A percentile compares a stretch with the other conserved stretches of the same genome.
Conservation (phyloP, 331 rosid genomes). For the Rosa hybrid region DNA sequence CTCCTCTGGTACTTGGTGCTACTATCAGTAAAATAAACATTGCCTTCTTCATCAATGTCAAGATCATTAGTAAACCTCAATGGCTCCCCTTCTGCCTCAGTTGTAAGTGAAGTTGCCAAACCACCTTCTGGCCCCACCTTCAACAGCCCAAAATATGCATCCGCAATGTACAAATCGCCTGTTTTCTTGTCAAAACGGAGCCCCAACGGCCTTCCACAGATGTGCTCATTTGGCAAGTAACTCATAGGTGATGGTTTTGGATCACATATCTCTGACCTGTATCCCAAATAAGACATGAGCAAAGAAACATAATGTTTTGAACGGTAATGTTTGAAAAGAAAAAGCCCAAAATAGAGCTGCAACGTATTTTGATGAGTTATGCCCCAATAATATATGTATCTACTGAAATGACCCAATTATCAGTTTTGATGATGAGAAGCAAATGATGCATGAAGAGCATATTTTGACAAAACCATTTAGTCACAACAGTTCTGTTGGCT, state of each 20-base stretch:
- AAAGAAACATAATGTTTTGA: conserved; percentile 12
- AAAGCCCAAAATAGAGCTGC: background rate
- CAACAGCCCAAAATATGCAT: conserved; percentile 84
- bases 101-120: conserved; percentile 74
- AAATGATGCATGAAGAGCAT: background rate
- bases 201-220: conserved; percentile 96
- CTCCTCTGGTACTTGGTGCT: conserved; percentile 71
- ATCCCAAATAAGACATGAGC: conserved; percentile 19
- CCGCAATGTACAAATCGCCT: conserved; percentile 88
- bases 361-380: background rate
- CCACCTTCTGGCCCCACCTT: conserved; percentile 96
- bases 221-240: conserved; percentile 74
- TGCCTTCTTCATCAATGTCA: conserved; percentile 81
- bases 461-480: background rate
- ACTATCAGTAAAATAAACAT: conserved; percentile 87
- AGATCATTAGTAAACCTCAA: conserved; percentile 82
- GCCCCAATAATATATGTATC: background rate
- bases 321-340: conserved; percentile 3
- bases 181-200: conserved; percentile 92
- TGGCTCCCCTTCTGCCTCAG: conserved; percentile 83
- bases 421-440: background rate
- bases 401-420: background rate
- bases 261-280: conserved; percentile 74
- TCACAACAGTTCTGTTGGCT: background rate
- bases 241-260: conserved; percentile 68